Evolutionary conservation across 352 stramenopile species (phyloP), one percentile per base, ranked within the genome.

Genomic region (Globisporangium cederbergense): DNA sequence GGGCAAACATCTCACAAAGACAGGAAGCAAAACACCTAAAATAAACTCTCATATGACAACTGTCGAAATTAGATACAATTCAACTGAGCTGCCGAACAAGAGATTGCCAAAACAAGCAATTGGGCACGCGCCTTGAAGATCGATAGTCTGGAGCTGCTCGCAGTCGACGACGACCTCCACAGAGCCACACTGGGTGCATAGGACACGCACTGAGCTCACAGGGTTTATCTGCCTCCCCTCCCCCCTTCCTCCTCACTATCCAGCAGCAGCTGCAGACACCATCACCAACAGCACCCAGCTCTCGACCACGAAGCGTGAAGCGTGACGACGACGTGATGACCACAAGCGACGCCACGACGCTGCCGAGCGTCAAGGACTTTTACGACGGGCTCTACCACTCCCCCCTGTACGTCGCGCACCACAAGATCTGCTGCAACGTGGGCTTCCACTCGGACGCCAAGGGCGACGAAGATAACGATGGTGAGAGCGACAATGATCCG

Each of bases 321-420:
- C 42, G 42, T 42, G 47, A 53, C 25, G 51, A 42, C 28, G 30
- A 20, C 13, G 30, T 28, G 51, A 57, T 57, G 51, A 22, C 51
- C 51, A 42, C 32, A 32, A 58, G 20, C 32, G 52, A 58, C 18
- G 18, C 51, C 11, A 22, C 49, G 10, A 20, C 62, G 45, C 46
- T 42, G 40, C 66, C 77, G 28, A 88, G 69, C 66, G 72, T 90
- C 47, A 72, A 77, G 49, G 80, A 81, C 58, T 90, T 92, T 72
- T 92, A 92, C 71, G 79, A 92, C 67, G 78, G 83, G 20, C 67
- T 92, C 58, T 92, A 86, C 75, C 75, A 86, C 74, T 90, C 83
- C 50, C 74, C 74, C 30, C 70, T 92, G 52, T 92, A 79, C 72
- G 67, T 75, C 3, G 53, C 80, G 54, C 75, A 86, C 68, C 83